Evolutionary conservation across 371 early-diverging fungal genomes (phyloP).

Genomic region (Parasitella parasitica): DNA sequence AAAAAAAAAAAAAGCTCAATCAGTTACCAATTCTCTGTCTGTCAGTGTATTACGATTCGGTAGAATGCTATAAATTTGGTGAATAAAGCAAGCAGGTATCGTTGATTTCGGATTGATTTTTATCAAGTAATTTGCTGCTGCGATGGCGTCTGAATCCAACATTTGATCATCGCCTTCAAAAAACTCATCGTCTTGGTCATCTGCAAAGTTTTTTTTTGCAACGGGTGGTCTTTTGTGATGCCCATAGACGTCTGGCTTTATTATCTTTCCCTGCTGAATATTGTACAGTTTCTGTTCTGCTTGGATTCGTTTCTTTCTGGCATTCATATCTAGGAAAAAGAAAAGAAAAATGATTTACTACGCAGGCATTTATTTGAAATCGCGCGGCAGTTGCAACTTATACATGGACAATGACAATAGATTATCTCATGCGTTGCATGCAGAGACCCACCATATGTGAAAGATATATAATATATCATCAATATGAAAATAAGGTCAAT

Average conservation of each 20-base stretch:
- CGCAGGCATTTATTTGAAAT: background rate
- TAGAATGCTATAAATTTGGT: slow-evolving; percentile 42
- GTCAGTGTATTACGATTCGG: slow-evolving; percentile 32
- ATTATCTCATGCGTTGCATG: no score
- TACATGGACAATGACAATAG: no score
- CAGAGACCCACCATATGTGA: no score
- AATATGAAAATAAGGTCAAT: no score
- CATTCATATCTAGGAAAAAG: background rate
- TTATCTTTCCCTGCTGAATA: slow-evolving; percentile 9
- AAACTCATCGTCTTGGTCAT: slow-evolving; percentile 14
- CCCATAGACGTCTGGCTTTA: slow-evolving; percentile 36
- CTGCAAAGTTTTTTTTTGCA: background rate
- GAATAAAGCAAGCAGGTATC: slow-evolving; percentile 30
- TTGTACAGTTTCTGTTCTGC: slow-evolving; percentile 13
- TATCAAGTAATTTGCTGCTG: slow-evolving; percentile 37
- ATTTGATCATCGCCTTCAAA: background rate
- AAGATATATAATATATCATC: no score
- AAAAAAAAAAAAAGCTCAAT: background rate
- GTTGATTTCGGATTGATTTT: slow-evolving; percentile 1
- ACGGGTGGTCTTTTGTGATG: background rate
- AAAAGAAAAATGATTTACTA: background rate
- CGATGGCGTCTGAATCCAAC: slow-evolving; percentile 28
- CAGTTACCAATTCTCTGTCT: slow-evolving; percentile 41
- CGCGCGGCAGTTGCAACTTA: no score
- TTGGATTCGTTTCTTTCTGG: background rate